Conservation (phyloP, 495 filamentous ascomycete species). For the Parathielavia appendiculata region DNA sequence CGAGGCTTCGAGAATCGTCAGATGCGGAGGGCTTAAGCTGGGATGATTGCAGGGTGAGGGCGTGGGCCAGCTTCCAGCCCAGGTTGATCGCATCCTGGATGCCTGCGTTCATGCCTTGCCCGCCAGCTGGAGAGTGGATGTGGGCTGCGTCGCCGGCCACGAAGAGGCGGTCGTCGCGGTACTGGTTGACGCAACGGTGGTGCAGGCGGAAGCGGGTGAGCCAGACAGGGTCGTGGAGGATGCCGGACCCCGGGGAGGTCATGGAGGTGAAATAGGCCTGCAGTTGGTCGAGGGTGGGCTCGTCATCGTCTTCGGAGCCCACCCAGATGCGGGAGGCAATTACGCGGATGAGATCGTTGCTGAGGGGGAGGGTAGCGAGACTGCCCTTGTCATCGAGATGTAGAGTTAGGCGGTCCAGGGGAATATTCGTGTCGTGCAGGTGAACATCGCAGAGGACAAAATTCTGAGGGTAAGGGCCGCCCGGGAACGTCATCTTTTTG, state of each 20-base stretch:
- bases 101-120: conserved; percentile 59
- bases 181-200: conserved; percentile 35
- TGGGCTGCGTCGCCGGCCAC: conserved; percentile 57
- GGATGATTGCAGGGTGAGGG: conserved; percentile 21
- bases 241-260: conserved; percentile 31
- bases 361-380: conserved; percentile 32
- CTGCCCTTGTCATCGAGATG: conserved; percentile 25
- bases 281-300: conserved; percentile 31
- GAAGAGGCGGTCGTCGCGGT: conserved; percentile 40
- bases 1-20: no score
- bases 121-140: conserved; percentile 52
- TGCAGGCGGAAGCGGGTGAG: conserved; percentile 40
- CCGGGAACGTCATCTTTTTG: conserved; percentile 39
- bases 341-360: conserved; percentile 29
- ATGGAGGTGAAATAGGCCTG: conserved; percentile 28
- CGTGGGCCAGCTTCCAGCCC: conserved; percentile 50
- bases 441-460: conserved; percentile 45
- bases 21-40: not conserved
- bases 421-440: conserved; percentile 30
- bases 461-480: conserved; percentile 37
- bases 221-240: conserved; percentile 34
- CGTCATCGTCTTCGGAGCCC: conserved; percentile 22
- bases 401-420: conserved; percentile 27
- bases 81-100: conserved; percentile 57
- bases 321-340: conserved; percentile 20